Base-by-base conservation (phyloP, 345 rosid species). In the Litchi chinensis region DNA sequence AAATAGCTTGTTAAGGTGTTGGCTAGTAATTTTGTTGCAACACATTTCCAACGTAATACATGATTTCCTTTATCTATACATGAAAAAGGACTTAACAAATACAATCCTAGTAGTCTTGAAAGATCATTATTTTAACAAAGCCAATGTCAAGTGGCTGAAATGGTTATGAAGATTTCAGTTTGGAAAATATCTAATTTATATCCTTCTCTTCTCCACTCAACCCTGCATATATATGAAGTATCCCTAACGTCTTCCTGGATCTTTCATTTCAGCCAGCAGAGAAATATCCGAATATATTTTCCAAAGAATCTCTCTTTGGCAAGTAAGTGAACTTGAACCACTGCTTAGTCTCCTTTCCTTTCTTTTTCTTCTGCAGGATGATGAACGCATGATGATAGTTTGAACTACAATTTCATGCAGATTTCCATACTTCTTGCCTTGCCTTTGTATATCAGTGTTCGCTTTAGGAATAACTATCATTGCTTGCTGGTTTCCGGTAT, bases 381-480 rank as follows among this genome's bases (percentile, higher is more conserved):
- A 21, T 70, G 62, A 19, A 48, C n/a, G n/a, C n/a, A n/a, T n/a
- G n/a, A n/a, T n/a, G n/a, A n/a, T n/a, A 65, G 9, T 8, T 24
- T 63, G 12, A 70, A 21, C 21, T 5, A 59, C 21, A n/a, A 37
- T 48, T 28, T 81, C 39, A 43, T 87, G 92, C 89, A 93, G 98
- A 76, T 94, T 93, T 82, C 97, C 97, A 9, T 94, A 87, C 84
- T 90, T 94, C 75, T 80, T 94, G 81, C 98, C 98, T 5, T 90
- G 90, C 83, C 79, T 91, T 15, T 77, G 24, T 68, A 95, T 88
- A 82, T 91, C 95, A 10, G 0, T 82, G 21, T 91, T 95, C 65
- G 93, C 98, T 52, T 73, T 93, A 32, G 88, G 68, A 70, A 93
- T 92, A 46, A 76, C 89, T 3, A 78, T 95, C 7, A 79, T 85